Evolutionary conservation across 2,329 filamentous ascomycete species (phyloP).

Genomic region (Parascedosporium putredinis): DNA sequence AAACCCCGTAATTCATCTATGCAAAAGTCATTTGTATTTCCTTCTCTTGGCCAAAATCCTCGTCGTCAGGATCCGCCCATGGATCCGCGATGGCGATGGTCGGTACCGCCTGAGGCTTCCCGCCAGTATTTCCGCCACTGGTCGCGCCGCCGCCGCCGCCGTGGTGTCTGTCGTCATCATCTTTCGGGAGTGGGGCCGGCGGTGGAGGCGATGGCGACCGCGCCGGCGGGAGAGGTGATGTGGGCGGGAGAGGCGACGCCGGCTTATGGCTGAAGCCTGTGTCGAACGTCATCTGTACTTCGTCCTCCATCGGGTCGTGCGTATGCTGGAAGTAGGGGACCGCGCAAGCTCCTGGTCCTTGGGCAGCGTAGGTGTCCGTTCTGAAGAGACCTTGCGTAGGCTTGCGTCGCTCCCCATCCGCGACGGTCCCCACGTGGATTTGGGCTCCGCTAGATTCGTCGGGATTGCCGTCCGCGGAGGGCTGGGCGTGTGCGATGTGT

Average conservation of each 20-base stretch:
- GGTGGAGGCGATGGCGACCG: constrained; percentile 11
- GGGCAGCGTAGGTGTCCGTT: constrained; percentile 7
- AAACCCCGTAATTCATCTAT: constrained; percentile 25
- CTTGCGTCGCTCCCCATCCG: not conserved
- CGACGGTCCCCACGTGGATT: constrained; percentile 15
- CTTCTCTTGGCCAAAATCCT: constrained; percentile 60
- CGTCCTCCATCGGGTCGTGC: constrained; percentile 28
- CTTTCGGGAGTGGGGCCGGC: constrained; percentile 21
- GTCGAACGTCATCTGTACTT: constrained; percentile 64
- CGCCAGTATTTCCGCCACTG: not conserved
- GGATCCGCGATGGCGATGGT: constrained; percentile 45
- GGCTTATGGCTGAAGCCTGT: constrained; percentile 40
- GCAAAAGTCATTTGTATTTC: constrained; percentile 74
- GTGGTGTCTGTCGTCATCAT: constrained; percentile 13
- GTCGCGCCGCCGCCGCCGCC: no score
- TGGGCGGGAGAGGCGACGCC: constrained; percentile 11
- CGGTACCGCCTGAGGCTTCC: constrained; percentile 25
- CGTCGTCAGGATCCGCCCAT: constrained; percentile 60
- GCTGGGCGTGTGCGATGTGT: not conserved
- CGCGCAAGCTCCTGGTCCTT: constrained; percentile 5
- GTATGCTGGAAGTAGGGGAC: constrained; percentile 4
- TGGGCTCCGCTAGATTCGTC: constrained; percentile 29
- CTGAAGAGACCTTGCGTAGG: not conserved
- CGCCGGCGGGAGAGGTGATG: no score
- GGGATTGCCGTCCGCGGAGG: not conserved